Conservation (phyloP, 1,284 basidiomycete species). For the Leccinum huronense region DNA sequence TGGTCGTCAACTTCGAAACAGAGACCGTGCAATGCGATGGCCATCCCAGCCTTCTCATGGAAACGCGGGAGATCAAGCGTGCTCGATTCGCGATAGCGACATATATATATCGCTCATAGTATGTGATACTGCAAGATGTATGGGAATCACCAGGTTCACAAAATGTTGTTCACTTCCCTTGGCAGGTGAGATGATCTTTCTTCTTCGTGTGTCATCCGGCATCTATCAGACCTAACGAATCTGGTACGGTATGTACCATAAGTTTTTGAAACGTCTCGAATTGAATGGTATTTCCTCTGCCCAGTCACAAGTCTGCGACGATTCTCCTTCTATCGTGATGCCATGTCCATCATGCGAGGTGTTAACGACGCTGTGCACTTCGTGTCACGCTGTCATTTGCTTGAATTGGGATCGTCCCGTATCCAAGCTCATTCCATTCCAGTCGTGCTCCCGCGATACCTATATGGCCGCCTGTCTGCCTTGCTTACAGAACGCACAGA, state of each 20-base stretch:
- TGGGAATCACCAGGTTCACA: neutral
- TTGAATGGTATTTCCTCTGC: neutral
- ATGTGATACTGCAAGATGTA: neutral
- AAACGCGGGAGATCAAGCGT: neutral
- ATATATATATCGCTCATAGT: too few relatives aligned
- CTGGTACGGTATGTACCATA: neutral
- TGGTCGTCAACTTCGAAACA: neutral
- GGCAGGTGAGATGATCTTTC: neutral
- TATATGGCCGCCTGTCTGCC: slow-evolving; percentile 12
- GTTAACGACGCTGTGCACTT: slow-evolving; percentile 14
- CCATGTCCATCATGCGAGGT: slow-evolving; percentile 20
- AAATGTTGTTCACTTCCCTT: too few relatives aligned
- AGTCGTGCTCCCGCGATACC: neutral
- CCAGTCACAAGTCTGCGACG: neutral
- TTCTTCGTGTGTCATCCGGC: neutral
- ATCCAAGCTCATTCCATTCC: slow-evolving; percentile 19
- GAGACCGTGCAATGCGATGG: neutral
- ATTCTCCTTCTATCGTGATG: neutral
- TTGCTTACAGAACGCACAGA: slow-evolving; percentile 12
- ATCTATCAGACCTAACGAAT: neutral
- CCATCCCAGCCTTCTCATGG: neutral
- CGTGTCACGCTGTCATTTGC: slow-evolving; percentile 22
- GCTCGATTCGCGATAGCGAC: neutral
- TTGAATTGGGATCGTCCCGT: slow-evolving; percentile 18
- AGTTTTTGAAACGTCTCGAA: neutral